A percentile compares a stretch with the other conserved stretches of the same genome.
Conservation (phyloP, 148 eudicot species). For the Vaccinium corymbosum region DNA sequence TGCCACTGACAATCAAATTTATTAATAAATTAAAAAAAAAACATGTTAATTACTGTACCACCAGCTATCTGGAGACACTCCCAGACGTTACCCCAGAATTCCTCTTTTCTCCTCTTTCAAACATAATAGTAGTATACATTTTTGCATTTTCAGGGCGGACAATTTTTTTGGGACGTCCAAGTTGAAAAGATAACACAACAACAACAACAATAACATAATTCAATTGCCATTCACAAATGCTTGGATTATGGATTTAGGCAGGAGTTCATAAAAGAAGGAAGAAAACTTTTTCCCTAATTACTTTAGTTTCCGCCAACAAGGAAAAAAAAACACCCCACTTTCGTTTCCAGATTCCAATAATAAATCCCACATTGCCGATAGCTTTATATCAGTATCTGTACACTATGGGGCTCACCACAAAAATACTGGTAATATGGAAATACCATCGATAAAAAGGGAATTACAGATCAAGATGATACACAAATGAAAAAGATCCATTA, state of each 20-base stretch:
- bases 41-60: background rate
- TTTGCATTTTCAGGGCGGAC: background rate
- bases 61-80: background rate
- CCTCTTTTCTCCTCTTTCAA: background rate
- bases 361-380: background rate
- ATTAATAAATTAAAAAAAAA: too few relatives aligned
- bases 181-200: background rate
- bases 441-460: background rate
- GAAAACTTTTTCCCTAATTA: too few relatives aligned
- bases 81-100: too few relatives aligned
- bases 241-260: background rate
- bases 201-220: background rate
- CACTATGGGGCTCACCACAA: background rate
- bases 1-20: too few relatives aligned
- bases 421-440: background rate
- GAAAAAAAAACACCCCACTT: too few relatives aligned
- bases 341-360: too few relatives aligned
- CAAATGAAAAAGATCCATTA: background rate
- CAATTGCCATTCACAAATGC: background rate
- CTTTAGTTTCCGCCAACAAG: too few relatives aligned
- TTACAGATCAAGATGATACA: background rate
- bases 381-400: background rate
- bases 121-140: background rate
- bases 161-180: background rate
- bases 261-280: background rate